Conservation (phyloP, 495 filamentous ascomycete genomes). For the Venustampulla echinocandica region DNA sequence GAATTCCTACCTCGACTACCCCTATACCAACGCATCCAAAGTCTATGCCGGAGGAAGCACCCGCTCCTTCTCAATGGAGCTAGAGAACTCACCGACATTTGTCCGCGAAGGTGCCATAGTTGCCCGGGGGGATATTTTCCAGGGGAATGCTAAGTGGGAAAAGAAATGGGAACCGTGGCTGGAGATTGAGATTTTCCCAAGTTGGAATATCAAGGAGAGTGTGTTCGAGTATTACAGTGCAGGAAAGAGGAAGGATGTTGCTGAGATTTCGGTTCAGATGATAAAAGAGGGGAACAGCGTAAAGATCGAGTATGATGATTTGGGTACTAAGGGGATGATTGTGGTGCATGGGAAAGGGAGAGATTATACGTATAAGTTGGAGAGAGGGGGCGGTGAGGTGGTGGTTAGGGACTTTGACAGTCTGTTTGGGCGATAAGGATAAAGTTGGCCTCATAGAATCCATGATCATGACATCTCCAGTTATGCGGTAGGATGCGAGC, state of each 20-base stretch:
- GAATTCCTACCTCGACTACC: conserved; percentile 22
- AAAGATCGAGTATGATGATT: not conserved
- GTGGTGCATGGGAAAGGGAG: not conserved
- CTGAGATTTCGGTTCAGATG: not conserved
- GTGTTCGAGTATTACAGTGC: conserved; percentile 19
- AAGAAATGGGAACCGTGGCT: conserved; percentile 24
- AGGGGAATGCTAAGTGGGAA: conserved; percentile 27
- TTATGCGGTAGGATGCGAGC: no score
- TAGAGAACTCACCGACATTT: conserved; percentile 24
- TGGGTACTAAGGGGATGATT: not conserved
- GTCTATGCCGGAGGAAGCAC: conserved; percentile 19
- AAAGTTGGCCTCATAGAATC: no score
- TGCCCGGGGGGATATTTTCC: conserved; percentile 22
- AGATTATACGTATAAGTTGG: not conserved
- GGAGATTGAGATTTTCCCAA: conserved; percentile 25
- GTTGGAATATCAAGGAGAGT: conserved; percentile 13
- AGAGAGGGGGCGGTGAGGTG: not conserved
- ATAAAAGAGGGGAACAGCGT: not conserved
- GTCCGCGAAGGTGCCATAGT: conserved; percentile 27
- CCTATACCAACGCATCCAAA: conserved; percentile 18
- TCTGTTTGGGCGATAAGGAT: no score
- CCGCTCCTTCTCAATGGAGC: conserved; percentile 5
- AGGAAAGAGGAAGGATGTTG: conserved; percentile 1
- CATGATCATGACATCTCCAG: no score
- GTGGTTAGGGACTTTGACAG: not conserved